These are phyloP conservation scores for Kluyveromyces siamensis DNA, from an alignment of 805 yeast species.

Conservation along the genomic window DNA sequence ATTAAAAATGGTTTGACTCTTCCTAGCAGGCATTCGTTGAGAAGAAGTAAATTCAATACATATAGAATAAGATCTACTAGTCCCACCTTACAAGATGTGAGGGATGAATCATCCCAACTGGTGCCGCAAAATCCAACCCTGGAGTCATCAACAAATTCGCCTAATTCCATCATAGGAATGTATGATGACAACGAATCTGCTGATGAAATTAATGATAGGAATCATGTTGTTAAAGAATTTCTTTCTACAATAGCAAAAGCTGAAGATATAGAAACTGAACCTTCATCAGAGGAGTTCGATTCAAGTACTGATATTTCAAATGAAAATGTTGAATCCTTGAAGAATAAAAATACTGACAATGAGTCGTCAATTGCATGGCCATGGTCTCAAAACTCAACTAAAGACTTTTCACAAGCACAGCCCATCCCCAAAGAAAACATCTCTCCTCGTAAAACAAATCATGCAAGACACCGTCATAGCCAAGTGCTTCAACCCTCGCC, in stretches of 20 bases:
- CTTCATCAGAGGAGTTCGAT: background rate
- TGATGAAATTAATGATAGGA: background rate
- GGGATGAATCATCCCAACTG: background rate
- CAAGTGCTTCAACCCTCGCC: background rate
- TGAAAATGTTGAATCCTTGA: conserved; percentile 6
- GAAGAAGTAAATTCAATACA: conserved; percentile 43
- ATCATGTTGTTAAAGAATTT: background rate
- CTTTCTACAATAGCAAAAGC: background rate
- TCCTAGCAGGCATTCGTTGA: conserved; percentile 29
- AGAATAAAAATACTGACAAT: background rate
- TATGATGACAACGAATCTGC: background rate
- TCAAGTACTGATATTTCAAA: conserved; percentile 7
- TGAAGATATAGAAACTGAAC: background rate
- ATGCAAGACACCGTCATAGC: conserved; percentile 7
- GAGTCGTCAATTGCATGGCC: background rate
- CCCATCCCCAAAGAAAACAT: background rate
- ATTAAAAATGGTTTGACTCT: conserved; percentile 21
- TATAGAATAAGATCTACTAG: conserved; percentile 34
- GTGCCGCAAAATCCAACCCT: background rate
- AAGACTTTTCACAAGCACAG: conserved; percentile 6
- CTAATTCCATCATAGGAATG: conserved; percentile 2
- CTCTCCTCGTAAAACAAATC: conserved; percentile 4
- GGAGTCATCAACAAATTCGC: background rate
- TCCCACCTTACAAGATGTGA: background rate
- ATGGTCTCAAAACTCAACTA: conserved; percentile 1